A percentile compares a stretch with the other conserved stretches of the same genome.
These are phyloP conservation scores for Magnusiomyces tetraspermus DNA, from an alignment of 1,139 yeast species.

Conservation along the genomic window DNA sequence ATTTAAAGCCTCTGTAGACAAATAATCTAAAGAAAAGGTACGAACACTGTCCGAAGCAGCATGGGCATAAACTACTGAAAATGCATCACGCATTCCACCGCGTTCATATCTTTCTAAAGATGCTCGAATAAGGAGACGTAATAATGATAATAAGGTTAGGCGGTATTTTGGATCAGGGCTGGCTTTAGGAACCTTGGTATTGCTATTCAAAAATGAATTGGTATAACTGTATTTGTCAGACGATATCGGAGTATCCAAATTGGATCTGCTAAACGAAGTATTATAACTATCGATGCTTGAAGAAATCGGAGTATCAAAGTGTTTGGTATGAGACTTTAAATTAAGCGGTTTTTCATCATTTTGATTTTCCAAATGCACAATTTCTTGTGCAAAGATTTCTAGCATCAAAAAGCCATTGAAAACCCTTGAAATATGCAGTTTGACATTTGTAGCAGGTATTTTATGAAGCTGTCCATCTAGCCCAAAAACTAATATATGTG, in stretches of 20 bases:
- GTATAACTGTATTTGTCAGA: not conserved
- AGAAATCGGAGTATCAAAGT: not conserved
- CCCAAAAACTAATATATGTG: not conserved
- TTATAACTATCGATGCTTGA: not conserved
- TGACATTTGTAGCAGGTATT: not conserved
- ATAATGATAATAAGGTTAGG: not conserved
- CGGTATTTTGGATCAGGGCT: not conserved
- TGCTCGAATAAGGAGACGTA: constrained; percentile 8
- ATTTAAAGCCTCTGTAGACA: constrained; percentile 8
- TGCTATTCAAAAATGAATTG: not conserved
- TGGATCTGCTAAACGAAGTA: not conserved
- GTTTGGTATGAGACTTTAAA: not conserved
- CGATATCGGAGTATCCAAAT: not conserved
- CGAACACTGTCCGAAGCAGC: constrained; percentile 5
- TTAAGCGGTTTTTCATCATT: not conserved
- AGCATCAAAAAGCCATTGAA: not conserved
- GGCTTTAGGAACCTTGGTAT: not conserved
- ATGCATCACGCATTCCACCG: constrained; percentile 8
- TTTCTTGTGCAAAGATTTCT: not conserved
- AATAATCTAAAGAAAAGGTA: constrained; percentile 1
- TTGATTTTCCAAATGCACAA: not conserved
- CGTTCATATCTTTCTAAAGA: constrained; percentile 6
- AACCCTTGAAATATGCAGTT: not conserved
- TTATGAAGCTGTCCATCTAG: not conserved
- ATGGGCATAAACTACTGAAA: constrained; percentile 8